Evolutionary conservation across 1,139 yeast species (phyloP).

Genomic region (Hyphopichia pseudoburtonii): DNA sequence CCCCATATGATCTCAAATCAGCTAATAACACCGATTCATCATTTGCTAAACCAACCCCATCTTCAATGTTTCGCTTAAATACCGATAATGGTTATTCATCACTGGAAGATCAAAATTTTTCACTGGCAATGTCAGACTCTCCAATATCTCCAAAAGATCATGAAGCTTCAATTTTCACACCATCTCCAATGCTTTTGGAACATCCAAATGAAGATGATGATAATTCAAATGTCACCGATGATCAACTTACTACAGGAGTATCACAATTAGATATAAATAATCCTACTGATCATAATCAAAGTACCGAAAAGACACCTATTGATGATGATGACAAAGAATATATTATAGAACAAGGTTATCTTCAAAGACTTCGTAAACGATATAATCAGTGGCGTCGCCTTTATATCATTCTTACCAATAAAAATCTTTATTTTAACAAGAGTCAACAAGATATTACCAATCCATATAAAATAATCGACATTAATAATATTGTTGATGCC

Average conservation of each 20-base stretch:
- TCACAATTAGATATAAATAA: not conserved
- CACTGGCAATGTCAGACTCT: constrained; percentile 25
- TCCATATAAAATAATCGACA: constrained; percentile 28
- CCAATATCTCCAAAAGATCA: constrained; percentile 2
- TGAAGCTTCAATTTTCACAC: constrained; percentile 9
- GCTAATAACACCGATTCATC: not conserved
- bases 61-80: too few species aligned
- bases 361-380: constrained; percentile 38
- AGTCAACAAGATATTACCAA: constrained; percentile 16
- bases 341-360: constrained; percentile 41
- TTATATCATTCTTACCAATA: constrained; percentile 45
- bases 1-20: not conserved
- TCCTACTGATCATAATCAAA: not conserved
- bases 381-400: constrained; percentile 51
- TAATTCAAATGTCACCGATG: too few species aligned
- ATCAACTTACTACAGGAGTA: not conserved
- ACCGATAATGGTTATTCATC: not conserved
- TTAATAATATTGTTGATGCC: constrained; percentile 47
- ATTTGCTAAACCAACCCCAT: not conserved
- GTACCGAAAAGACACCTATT: not conserved
- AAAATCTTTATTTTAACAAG: constrained; percentile 42
- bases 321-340: constrained; percentile 24
- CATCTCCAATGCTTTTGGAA: constrained; percentile 9
- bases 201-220: not conserved
- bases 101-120: constrained; percentile 17